A percentile compares a stretch with the other conserved stretches of the same genome.
Evolutionary conservation across 2,329 filamentous ascomycete species (phyloP).

Genomic region (Paecilomyces niveus): DNA sequence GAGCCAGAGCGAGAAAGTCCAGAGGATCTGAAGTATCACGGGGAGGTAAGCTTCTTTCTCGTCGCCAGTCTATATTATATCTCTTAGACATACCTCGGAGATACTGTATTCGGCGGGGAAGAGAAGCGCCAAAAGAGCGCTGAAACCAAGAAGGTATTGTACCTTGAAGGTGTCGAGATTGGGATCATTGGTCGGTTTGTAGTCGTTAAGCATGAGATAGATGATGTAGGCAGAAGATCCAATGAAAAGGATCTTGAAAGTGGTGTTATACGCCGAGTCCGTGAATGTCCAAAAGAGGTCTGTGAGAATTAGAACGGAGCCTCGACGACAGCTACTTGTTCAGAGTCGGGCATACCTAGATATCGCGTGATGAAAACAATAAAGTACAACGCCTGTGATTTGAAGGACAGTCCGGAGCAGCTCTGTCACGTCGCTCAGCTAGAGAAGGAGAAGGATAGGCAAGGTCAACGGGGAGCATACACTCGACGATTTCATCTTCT

Average conservation of each 20-base stretch:
- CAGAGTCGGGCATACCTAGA: conserved; percentile 51
- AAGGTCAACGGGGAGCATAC: conserved; percentile 45
- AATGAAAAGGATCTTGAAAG: conserved; percentile 96
- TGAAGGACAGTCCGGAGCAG: conserved; percentile 96
- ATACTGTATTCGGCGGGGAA: conserved; percentile 79
- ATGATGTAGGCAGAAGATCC: conserved; percentile 84
- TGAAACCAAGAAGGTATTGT: conserved; percentile 81
- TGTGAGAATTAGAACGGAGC: conserved; percentile 29
- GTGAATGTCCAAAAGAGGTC: conserved; percentile 84
- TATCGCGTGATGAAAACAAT: conserved; percentile 92
- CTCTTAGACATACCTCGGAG: conserved; percentile 47
- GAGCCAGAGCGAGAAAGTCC: conserved; percentile 98
- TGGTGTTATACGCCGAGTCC: conserved; percentile 78
- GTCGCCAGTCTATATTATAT: not conserved
- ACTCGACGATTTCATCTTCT: conserved; percentile 92
- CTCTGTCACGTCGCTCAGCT: conserved; percentile 53
- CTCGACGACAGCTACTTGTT: not conserved
- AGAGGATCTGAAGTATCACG: conserved; percentile 62
- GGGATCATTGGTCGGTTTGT: conserved; percentile 94
- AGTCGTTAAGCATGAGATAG: conserved; percentile 96
- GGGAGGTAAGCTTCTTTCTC: not conserved
- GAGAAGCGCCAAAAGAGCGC: conserved; percentile 68
- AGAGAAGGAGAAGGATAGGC: not conserved
- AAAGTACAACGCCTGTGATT: conserved; percentile 92
- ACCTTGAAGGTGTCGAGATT: conserved; percentile 97